phyloP scores from a whole-genome alignment of 1,139 yeast species.

The Saccharomyces pastorianus region DNA sequence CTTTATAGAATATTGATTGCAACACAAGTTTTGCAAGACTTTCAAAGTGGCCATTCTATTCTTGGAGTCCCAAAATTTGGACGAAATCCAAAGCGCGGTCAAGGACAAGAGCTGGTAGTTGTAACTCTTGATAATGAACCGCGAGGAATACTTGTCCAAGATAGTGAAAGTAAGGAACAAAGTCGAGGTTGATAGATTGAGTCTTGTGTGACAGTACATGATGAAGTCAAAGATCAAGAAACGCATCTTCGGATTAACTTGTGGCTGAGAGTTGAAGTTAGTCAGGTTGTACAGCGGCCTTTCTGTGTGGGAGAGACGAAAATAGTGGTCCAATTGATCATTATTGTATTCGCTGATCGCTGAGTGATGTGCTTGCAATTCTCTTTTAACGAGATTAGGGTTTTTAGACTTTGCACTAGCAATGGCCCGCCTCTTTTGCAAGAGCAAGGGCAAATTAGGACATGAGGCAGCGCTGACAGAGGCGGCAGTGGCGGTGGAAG shows the following conservation, averaged over 20 bases:
- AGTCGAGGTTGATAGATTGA: slow-evolving; percentile 71
- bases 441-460: slow-evolving; percentile 13
- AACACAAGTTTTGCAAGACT: slow-evolving; percentile 42
- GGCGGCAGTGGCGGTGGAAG: slow-evolving; percentile 6
- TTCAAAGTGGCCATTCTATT: slow-evolving; percentile 54
- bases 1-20: slow-evolving; percentile 51
- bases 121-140: slow-evolving; percentile 67
- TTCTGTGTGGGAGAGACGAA: slow-evolving; percentile 2
- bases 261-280: slow-evolving; percentile 17
- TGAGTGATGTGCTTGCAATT: slow-evolving; percentile 12
- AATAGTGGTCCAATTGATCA: slow-evolving; percentile 11
- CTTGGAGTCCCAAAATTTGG: slow-evolving; percentile 65
- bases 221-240: slow-evolving; percentile 62
- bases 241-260: slow-evolving; percentile 21
- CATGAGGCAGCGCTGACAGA: slow-evolving; percentile 3
- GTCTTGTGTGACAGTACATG: slow-evolving; percentile 73
- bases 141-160: slow-evolving; percentile 84
- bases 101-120: slow-evolving; percentile 58
- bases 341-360: slow-evolving; percentile 15
- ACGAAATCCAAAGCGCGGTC: slow-evolving; percentile 66
- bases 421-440: slow-evolving; percentile 15
- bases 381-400: slow-evolving; percentile 12
- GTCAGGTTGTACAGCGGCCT: slow-evolving; percentile 6
- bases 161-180: slow-evolving; percentile 74
- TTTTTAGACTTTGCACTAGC: slow-evolving; percentile 12